phyloP scores from a whole-genome alignment of 1,284 basidiomycete genomes.

The Nidula niveotomentosa region DNA sequence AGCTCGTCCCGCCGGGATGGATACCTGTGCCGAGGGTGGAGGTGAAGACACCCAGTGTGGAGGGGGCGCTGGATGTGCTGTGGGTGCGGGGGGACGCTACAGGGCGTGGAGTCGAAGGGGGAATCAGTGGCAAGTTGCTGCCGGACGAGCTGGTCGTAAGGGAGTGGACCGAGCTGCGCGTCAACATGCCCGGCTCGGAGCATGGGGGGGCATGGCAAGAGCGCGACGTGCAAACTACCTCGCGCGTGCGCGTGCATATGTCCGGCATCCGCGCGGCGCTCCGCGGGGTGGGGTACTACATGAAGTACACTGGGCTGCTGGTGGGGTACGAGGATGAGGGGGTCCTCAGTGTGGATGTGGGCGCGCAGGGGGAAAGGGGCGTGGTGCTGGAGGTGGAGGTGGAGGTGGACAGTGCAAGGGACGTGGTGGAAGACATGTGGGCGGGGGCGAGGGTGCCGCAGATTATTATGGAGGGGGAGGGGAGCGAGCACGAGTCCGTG shows the following conservation, averaged over 20 bases:
- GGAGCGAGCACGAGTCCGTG: constrained; percentile 2
- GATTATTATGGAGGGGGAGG: constrained; percentile 8
- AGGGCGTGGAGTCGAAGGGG: constrained; percentile 13
- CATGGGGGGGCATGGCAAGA: constrained; percentile 4
- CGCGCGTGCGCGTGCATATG: constrained; percentile 34
- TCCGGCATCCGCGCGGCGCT: constrained; percentile 42
- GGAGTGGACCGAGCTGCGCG: constrained; percentile 39
- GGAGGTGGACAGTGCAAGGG: constrained; percentile 23
- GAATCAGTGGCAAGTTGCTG: constrained; percentile 23
- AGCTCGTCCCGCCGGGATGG: constrained; percentile 23
- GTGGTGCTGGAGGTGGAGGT: constrained; percentile 38
- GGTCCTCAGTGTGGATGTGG: constrained; percentile 38
- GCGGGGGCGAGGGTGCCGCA: constrained; percentile 2
- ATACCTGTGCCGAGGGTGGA: constrained; percentile 47
- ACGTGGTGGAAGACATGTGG: constrained; percentile 7
- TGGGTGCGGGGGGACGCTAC: constrained; percentile 7
- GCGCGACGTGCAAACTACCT: constrained; percentile 22
- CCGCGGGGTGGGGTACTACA: constrained; percentile 42
- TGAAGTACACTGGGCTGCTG: constrained; percentile 30
- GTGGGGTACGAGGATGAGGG: constrained; percentile 47
- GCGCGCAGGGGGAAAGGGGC: constrained; percentile 16
- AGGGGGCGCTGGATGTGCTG: constrained; percentile 37
- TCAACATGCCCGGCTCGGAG: constrained; percentile 29
- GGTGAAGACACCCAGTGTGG: constrained; percentile 30
- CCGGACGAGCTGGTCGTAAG: constrained; percentile 42